A percentile compares a stretch with the other conserved stretches of the same genome.
These are phyloP conservation scores for Mycena latifolia DNA, from an alignment of 768 basidiomycete genomes.

Conservation along the genomic window DNA sequence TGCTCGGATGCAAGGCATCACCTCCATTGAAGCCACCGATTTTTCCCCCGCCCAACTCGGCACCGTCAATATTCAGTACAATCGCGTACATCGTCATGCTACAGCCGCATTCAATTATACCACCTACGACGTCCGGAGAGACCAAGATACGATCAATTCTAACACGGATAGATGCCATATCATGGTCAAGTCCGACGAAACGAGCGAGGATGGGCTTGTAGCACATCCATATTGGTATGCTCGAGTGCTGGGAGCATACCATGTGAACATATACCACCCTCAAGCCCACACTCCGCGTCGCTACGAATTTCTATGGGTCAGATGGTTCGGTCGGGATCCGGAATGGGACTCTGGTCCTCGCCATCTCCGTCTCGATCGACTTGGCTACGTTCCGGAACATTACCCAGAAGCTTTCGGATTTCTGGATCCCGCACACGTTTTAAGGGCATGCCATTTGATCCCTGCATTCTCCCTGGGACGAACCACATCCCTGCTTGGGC, in stretches of 20 bases:
- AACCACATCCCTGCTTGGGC: conserved; percentile 12
- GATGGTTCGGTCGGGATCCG: conserved; percentile 40
- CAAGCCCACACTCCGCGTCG: conserved; percentile 4
- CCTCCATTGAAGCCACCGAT: background rate
- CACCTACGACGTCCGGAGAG: conserved; percentile 53
- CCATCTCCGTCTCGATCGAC: conserved; percentile 13
- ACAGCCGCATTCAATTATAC: conserved; percentile 54
- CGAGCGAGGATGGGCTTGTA: background rate
- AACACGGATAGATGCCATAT: conserved; percentile 29
- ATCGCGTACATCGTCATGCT: conserved; percentile 42
- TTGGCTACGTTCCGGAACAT: conserved; percentile 47
- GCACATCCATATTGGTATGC: conserved; percentile 46
- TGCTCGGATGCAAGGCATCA: background rate
- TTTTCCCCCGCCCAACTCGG: background rate
- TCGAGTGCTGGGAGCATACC: conserved; percentile 41
- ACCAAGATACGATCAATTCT: conserved; percentile 51
- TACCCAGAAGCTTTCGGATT: conserved; percentile 57
- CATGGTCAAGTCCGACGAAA: conserved; percentile 35
- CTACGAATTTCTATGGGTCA: conserved; percentile 48
- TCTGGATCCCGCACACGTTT: conserved; percentile 54
- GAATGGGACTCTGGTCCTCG: background rate
- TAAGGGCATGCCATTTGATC: conserved; percentile 56
- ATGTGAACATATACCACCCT: conserved; percentile 40
- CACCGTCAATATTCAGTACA: conserved; percentile 27
- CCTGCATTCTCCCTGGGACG: conserved; percentile 48